Evolutionary conservation across 73 alveolate genomes (phyloP), one percentile per base, ranked within the genome.

Genomic region (Paramecium biaurelia): DNA sequence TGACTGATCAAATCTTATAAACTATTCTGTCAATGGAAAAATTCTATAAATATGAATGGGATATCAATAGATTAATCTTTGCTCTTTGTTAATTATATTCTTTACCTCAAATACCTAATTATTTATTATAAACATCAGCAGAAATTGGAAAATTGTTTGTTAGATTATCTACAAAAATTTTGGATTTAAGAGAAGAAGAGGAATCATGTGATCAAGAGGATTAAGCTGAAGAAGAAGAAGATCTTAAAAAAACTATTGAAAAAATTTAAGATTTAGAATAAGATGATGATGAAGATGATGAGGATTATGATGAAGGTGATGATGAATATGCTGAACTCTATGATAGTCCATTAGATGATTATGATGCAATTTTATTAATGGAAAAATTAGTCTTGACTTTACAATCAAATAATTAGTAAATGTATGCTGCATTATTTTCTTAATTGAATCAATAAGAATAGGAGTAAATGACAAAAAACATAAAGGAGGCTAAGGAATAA

Each of bases 341-440:
- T 92, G 97, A 93, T 49, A 85, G 94, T 38, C 93, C 93, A 11
- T 68, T 93, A 20, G 97, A 93, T 53, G 84, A 72, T 26, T 74
- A 59, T 47, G 93, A 79, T 43, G 53, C 90, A 10, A 79, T 79
- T 41, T 45, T 79, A 45, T 79, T 79, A 23, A 24, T 79, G 34
- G 90, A 79, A 23, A 43, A 79, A 79, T 20, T 79, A n/a, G 56
- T 79, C 28, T 37, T 79, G 20, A 63, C 76, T 42, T 21, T 79
- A 4, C 49, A 41, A 79, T 45, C 7, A 43, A 30, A 8, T 30
- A 79, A 79, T 79, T 21, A 32, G 23, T n/a, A 45, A 47, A 20
- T 79, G 12, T 79, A 79, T 43, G 32, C 45, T 30, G 76, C 70
- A 18, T 24, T 79, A 12, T 26, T 79, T 6, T 41, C 76, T 14